Evolutionary conservation across 768 basidiomycete genomes (phyloP).

Genomic region (Rhodocollybia butyracea): DNA sequence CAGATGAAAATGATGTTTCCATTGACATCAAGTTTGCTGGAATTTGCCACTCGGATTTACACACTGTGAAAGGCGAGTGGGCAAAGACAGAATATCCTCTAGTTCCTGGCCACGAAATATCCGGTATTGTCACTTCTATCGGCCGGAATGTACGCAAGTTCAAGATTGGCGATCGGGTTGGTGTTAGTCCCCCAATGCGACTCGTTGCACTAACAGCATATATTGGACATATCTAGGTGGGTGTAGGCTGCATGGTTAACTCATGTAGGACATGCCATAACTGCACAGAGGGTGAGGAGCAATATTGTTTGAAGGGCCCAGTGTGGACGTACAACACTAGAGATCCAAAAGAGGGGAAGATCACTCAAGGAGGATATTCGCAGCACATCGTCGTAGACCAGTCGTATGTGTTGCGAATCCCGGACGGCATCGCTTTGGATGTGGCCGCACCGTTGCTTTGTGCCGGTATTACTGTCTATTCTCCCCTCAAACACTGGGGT

Average conservation of each 20-base stretch:
- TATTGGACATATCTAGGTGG: no score
- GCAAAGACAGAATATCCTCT: constrained; percentile 26
- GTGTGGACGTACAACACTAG: constrained; percentile 37
- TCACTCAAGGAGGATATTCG: constrained; percentile 46
- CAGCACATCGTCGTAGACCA: constrained; percentile 43
- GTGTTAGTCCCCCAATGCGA: no score
- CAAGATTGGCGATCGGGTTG: constrained; percentile 56
- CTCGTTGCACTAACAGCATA: constrained; percentile 17
- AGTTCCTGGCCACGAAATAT: constrained; percentile 52
- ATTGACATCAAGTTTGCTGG: constrained; percentile 48
- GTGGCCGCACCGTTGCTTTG: constrained; percentile 64
- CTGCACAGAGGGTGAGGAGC: constrained; percentile 51
- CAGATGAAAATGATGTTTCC: constrained; percentile 53
- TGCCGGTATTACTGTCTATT: constrained; percentile 62
- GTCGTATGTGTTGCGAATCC: constrained; percentile 58
- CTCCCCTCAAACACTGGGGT: constrained; percentile 49
- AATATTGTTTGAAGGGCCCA: constrained; percentile 33
- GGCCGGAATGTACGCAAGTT: constrained; percentile 51
- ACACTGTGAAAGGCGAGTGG: constrained; percentile 37
- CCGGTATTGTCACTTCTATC: constrained; percentile 49
- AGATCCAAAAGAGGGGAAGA: constrained; percentile 37
- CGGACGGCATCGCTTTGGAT: constrained; percentile 46
- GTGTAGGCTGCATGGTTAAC: constrained; percentile 46
- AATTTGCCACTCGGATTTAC: constrained; percentile 52
- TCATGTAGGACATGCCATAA: constrained; percentile 46